Conservation (phyloP, 148 eudicot genomes). For the Rhododendron ferrugineum region DNA sequence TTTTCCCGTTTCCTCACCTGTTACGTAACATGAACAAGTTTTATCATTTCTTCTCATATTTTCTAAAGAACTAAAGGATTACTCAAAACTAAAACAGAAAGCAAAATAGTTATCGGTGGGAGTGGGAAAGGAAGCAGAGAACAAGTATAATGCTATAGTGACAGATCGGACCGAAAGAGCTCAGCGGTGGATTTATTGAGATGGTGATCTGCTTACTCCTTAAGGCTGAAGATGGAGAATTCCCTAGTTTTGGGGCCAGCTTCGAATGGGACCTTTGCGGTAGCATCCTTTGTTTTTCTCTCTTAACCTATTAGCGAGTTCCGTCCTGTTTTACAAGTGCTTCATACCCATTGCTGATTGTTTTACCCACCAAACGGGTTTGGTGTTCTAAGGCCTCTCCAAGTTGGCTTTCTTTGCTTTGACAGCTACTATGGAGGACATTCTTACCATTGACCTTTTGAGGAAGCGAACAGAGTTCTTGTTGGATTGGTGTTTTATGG, state of each 20-base stretch:
- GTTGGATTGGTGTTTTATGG: background rate
- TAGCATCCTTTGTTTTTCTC: background rate
- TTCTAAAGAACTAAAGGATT: background rate
- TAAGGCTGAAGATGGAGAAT: background rate
- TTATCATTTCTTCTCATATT: background rate
- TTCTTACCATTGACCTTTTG: background rate
- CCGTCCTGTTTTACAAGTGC: background rate
- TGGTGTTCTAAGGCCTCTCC: background rate
- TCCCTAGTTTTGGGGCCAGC: background rate
- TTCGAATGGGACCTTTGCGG: background rate
- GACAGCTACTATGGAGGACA: background rate
- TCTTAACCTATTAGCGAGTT: background rate
- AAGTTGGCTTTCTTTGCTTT: background rate
- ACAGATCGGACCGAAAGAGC: background rate
- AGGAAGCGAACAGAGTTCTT: background rate
- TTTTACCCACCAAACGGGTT: background rate
- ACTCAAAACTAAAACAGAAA: background rate
- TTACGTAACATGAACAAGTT: conserved; percentile 12
- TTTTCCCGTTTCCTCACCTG: conserved; percentile 87
- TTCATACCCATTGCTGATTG: background rate
- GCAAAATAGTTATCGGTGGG: background rate
- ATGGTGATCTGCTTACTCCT: background rate
- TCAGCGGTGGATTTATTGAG: background rate
- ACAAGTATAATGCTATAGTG: background rate
- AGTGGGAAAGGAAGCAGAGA: background rate